Evolutionary conservation across 257 asterid species (phyloP), one percentile per base, ranked within the genome.

Genomic region (Ilex aquifolium): DNA sequence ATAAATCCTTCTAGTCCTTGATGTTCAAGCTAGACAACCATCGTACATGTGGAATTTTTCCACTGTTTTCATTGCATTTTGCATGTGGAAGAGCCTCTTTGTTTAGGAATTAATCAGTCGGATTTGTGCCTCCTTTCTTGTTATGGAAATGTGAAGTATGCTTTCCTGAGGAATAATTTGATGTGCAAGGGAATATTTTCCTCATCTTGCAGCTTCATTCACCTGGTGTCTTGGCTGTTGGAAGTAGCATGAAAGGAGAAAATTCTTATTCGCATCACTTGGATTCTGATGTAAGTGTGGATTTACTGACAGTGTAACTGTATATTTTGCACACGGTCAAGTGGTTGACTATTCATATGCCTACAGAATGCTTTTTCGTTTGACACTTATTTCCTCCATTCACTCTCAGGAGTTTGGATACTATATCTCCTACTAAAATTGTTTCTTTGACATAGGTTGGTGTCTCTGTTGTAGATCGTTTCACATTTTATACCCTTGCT

Each of bases 181-280:
- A 49, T 57, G 53, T 57, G 14, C 44, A 51, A 50, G n/a, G 56
- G 60, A 15, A 53, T 49, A 6, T 61, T 13, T 55, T 76, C 64
- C 53, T 64, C 72, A 31, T 71, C n/a, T 62, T 68, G 68, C 83
- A 93, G 99, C 99, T 93, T 75, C 91, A 82, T 72, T 93, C 99
- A 32, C 95, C 97, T 59, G 97, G 96, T 70, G 95, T 93, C 74
- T 76, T 93, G 90, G 85, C 99, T 36, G 80, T 90, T 77, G 99
- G 99, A 76, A 93, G 99, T 80, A 90, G 97, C 87, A 84, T 69
- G 83, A 93, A 93, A 79, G 96, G 95, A 68, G 97, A 93, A 76
- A 93, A 93, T 74, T 93, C 99, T 13, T 93, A 93, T 72, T 93
- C 95, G 2, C 97, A 93, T 72, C 96, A 90, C 85, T 71, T 90